Evolutionary conservation across 2,329 filamentous ascomycete genomes (phyloP).

Genomic region (Aschersonia sp.): DNA sequence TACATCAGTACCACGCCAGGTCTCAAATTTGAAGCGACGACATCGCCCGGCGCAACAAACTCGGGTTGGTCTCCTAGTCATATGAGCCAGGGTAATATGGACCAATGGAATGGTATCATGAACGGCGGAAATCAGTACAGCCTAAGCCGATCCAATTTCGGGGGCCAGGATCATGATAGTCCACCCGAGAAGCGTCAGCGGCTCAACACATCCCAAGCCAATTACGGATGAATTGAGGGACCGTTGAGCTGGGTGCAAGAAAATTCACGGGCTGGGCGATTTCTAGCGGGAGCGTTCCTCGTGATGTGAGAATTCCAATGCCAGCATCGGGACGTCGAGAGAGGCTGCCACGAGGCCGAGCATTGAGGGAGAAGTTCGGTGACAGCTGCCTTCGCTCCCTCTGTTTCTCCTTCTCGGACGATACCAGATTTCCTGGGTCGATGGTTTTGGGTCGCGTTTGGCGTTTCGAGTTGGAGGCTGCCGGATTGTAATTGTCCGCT

Average conservation of each 20-base stretch:
- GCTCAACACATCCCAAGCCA: constrained; percentile 27
- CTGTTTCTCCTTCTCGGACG: too few relatives aligned
- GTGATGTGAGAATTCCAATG: too few relatives aligned
- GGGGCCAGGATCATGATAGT: constrained; percentile 22
- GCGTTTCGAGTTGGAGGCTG: neutral
- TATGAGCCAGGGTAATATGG: constrained; percentile 30
- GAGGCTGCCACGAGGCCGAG: too few relatives aligned
- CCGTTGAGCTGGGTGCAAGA: constrained; percentile 2
- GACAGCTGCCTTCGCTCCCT: too few relatives aligned
- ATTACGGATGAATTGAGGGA: constrained; percentile 18
- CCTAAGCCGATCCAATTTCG: constrained; percentile 15
- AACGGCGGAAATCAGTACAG: constrained; percentile 25
- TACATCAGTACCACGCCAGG: constrained; percentile 19
- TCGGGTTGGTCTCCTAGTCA: constrained; percentile 38
- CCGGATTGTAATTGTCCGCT: neutral
- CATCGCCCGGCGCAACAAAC: constrained; percentile 30
- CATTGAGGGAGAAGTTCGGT: too few relatives aligned
- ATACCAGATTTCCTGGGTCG: too few relatives aligned
- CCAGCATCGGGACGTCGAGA: too few relatives aligned
- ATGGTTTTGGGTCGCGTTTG: neutral
- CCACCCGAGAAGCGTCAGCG: constrained; percentile 39
- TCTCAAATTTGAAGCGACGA: constrained; percentile 35
- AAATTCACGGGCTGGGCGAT: neutral
- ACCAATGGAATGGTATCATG: constrained; percentile 30
- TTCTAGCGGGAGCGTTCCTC: too few relatives aligned